Conservation (phyloP, 305 asterid species). For the Fraxinus paxiana region DNA sequence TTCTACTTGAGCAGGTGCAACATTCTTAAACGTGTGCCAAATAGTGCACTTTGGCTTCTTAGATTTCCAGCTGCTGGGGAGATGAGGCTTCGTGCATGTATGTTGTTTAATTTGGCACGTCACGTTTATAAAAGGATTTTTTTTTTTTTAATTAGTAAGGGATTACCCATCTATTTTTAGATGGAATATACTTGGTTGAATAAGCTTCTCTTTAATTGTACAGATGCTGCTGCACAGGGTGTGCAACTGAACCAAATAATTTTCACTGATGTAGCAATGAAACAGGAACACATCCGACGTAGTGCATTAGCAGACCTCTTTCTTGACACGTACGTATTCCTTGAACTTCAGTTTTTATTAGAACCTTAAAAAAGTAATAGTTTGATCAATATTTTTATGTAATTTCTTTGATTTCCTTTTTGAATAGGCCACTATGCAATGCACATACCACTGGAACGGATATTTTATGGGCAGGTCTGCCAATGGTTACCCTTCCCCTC, state of each 20-base stretch:
- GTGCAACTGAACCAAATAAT: slow-evolving; percentile 87
- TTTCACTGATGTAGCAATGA: slow-evolving; percentile 96
- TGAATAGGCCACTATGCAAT: slow-evolving; percentile 86
- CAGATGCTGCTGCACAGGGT: slow-evolving; percentile 96
- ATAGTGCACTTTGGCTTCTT: slow-evolving; percentile 96
- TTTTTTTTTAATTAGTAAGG: not conserved
- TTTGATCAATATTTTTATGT: not conserved
- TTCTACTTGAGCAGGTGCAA: slow-evolving; percentile 66
- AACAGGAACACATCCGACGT: slow-evolving; percentile 92
- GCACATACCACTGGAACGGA: slow-evolving; percentile 99
- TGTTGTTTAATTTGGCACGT: slow-evolving; percentile 23
- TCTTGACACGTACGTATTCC: slow-evolving; percentile 73
- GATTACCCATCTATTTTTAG: not conserved
- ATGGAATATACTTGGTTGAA: not conserved
- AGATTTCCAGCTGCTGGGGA: slow-evolving; percentile 98
- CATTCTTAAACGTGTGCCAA: slow-evolving; percentile 93
- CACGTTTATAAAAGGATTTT: not conserved
- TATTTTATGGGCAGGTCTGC: slow-evolving; percentile 98
- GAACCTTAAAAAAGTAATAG: not conserved
- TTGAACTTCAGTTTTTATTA: not conserved
- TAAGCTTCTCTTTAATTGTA: slow-evolving; percentile 10
- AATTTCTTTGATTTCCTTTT: slow-evolving; percentile 4
- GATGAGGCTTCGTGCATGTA: slow-evolving; percentile 84
- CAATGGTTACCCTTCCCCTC: slow-evolving; percentile 90
- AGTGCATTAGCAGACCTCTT: slow-evolving; percentile 87